Percentiles rank a stretch among this genome's conserved stretches.
Evolutionary conservation across 768 basidiomycete genomes (phyloP).

Genomic region (Termitomyces bulborhizus): DNA sequence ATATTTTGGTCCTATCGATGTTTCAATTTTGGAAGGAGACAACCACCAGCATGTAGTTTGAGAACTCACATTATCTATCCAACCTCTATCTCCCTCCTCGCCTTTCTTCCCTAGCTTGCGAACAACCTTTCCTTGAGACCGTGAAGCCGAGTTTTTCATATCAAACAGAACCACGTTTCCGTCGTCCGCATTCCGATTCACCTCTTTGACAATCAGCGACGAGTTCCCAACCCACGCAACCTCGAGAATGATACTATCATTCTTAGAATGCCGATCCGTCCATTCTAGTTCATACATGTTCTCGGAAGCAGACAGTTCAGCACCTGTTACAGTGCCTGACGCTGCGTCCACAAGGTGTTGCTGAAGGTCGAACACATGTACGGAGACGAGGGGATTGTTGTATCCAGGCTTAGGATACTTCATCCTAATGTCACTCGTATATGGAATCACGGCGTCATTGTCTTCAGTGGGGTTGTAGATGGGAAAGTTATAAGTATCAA

Average conservation of each 20-base stretch:
- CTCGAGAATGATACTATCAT: slow-evolving; percentile 72
- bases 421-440: slow-evolving; percentile 66
- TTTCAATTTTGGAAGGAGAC: neutral
- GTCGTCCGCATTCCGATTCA: slow-evolving; percentile 75
- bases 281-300: slow-evolving; percentile 60
- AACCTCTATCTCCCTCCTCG: slow-evolving; percentile 87
- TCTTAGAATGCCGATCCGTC: slow-evolving; percentile 46
- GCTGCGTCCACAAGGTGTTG: slow-evolving; percentile 36
- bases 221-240: slow-evolving; percentile 83
- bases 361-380: slow-evolving; percentile 77
- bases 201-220: slow-evolving; percentile 77
- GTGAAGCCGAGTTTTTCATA: slow-evolving; percentile 25
- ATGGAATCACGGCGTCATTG: slow-evolving; percentile 67
- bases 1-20: slow-evolving; percentile 53
- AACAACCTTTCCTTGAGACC: slow-evolving; percentile 49
- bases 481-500: slow-evolving; percentile 83
- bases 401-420: slow-evolving; percentile 89
- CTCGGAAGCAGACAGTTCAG: slow-evolving; percentile 27
- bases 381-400: slow-evolving; percentile 78
- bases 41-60: neutral
- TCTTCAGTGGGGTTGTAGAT: slow-evolving; percentile 85
- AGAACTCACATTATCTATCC: slow-evolving; percentile 79
- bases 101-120: slow-evolving; percentile 76
- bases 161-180: slow-evolving; percentile 81
- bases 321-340: slow-evolving; percentile 11